A percentile compares a stretch with the other conserved stretches of the same genome.
These are phyloP conservation scores for Omphalotus guepiniiformis DNA, from an alignment of 768 basidiomycete species.

Conservation along the genomic window DNA sequence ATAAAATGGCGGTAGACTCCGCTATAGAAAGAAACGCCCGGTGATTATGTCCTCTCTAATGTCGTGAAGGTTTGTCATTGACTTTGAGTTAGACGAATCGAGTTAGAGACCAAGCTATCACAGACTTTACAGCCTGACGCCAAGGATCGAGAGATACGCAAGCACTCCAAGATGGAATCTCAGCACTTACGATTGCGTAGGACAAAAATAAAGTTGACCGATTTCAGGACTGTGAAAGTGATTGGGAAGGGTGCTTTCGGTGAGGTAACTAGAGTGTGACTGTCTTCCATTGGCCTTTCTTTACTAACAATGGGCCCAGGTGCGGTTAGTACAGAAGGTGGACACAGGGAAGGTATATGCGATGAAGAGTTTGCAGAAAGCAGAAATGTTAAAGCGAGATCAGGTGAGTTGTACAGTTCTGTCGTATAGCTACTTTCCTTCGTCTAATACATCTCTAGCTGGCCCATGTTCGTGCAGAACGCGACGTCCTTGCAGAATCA, in stretches of 20 bases:
- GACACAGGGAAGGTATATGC: slow-evolving; percentile 99
- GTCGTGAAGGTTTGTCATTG: no score
- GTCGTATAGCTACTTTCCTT: slow-evolving; percentile 8
- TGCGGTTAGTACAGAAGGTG: slow-evolving; percentile 92
- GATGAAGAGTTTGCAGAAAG: slow-evolving; percentile 98
- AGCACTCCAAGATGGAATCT: slow-evolving; percentile 82
- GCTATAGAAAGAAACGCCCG: slow-evolving; percentile 94
- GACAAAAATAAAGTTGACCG: slow-evolving; percentile 88
- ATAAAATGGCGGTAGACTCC: slow-evolving; percentile 96
- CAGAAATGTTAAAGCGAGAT: slow-evolving; percentile 99
- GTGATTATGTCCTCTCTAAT: no score
- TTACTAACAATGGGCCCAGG: no score
- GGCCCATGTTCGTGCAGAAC: slow-evolving; percentile 95
- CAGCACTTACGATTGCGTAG: slow-evolving; percentile 88
- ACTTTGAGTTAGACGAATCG: slow-evolving; percentile 71
- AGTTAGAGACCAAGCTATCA: slow-evolving; percentile 79
- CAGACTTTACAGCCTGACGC: slow-evolving; percentile 74
- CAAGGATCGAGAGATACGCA: slow-evolving; percentile 84
- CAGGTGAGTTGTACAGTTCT: slow-evolving; percentile 54
- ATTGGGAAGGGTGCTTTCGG: slow-evolving; percentile 99
- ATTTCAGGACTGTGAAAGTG: slow-evolving; percentile 96
- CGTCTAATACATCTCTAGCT: slow-evolving; percentile 46
- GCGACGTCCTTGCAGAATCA: slow-evolving; percentile 93
- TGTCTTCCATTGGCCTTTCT: slow-evolving; percentile 10
- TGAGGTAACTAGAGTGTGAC: slow-evolving; percentile 52